Evolutionary conservation across 1,139 yeast species (phyloP), one percentile per base, ranked within the genome.

Genomic region (Lodderomyces pseudojiufengensis): DNA sequence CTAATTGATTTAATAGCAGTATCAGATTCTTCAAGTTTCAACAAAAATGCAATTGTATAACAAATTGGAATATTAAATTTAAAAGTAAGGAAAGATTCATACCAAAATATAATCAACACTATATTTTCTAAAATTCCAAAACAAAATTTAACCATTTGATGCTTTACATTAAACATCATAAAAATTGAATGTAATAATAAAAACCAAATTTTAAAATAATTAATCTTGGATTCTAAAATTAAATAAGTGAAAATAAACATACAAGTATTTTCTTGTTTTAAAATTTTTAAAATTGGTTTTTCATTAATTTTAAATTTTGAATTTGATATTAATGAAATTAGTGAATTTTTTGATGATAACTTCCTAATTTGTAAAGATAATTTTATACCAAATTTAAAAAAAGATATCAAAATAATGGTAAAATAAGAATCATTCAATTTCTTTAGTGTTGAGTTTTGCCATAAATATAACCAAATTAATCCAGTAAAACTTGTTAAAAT

Each of bases 191-290:
- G 43, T 10, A 37, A 11, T 11, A 31, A 16, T 15, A 44, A 32
- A 2, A 39, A 27, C 7, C 14, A 9, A 7, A 36, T 5, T 21
- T 44, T 44, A 13, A 16, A 29, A 9, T 10, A n/a, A 27, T 23
- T 31, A 21, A 25, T 16, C 5, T 15, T 25, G 5, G 47, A 36
- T 24, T 41, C 41, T n/a, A 39, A 24, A 13, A 42, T 33, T 24
- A 42, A 37, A 13, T 37, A 35, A 3, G 42, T 12, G 8, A 36
- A 33, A 3, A 44, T 22, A 9, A 44, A 32, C 45, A 44, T 42
- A 9, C 39, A 38, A 5, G 42, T 39, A 24, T 32, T 37, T 26
- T 44, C 46, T 14, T 35, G 24, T 22, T 32, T 33, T 12, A 39
- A 28, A 14, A 42, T 20, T 13, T 24, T 27, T 6, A 33, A 5